phyloP scores from a whole-genome alignment of 345 rosid species.

The Xanthoceras sorbifolium region DNA sequence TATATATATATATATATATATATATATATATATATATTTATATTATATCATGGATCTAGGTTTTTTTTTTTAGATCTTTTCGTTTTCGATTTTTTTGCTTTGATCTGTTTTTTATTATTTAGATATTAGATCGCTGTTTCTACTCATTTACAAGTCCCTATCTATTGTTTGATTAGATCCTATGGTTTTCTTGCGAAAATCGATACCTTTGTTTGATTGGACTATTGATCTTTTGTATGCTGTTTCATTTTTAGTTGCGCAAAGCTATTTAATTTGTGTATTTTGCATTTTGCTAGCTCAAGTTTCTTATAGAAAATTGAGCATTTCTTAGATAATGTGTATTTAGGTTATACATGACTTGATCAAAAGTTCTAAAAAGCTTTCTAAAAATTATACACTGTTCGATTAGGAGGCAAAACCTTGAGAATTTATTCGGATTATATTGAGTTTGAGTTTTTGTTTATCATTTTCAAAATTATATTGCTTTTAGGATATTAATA shows the following conservation, averaged over 20 bases:
- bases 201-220: neutral
- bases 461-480: too few relatives aligned
- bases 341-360: too few relatives aligned
- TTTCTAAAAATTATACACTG: neutral
- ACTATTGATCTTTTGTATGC: neutral
- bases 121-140: neutral
- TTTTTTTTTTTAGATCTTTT: neutral
- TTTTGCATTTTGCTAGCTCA: too few relatives aligned
- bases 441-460: neutral
- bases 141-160: neutral
- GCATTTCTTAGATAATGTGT: neutral
- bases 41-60: neutral
- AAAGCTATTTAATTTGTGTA: too few relatives aligned
- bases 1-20: neutral
- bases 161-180: neutral
- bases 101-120: neutral
- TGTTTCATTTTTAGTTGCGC: neutral
- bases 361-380: too few relatives aligned
- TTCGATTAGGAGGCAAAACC: neutral
- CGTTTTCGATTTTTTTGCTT: neutral
- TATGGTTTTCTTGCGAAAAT: neutral
- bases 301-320: too few relatives aligned
- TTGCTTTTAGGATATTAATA: too few relatives aligned
- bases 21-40: neutral
- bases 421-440: neutral